Evolutionary conservation across 1,284 basidiomycete genomes (phyloP).

Genomic region (Austroboletus niveus): DNA sequence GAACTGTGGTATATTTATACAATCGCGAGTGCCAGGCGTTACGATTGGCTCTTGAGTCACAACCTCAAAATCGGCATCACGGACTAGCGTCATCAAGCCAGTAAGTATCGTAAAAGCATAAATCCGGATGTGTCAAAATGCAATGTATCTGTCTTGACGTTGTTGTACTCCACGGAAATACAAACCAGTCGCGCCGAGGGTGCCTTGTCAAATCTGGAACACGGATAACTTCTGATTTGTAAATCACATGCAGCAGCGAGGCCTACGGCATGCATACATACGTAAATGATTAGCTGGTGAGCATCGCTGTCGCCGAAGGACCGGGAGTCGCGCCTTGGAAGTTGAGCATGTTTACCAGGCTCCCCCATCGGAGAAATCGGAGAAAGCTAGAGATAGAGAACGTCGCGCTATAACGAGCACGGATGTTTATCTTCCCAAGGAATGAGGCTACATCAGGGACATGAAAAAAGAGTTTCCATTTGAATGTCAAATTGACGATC

Average conservation of each 20-base stretch:
- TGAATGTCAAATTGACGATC: constrained; percentile 28
- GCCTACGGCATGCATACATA: not conserved
- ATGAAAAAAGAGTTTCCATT: not conserved
- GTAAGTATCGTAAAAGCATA: too few relatives aligned
- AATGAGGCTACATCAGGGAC: constrained; percentile 31
- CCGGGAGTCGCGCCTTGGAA: not conserved
- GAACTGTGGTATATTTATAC: not conserved
- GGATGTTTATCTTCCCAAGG: constrained; percentile 29
- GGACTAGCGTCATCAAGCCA: not conserved
- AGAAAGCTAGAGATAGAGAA: not conserved
- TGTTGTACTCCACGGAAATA: too few relatives aligned
- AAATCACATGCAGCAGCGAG: too few relatives aligned
- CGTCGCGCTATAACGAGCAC: constrained; percentile 8
- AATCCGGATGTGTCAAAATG: too few relatives aligned
- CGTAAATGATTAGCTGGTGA: not conserved
- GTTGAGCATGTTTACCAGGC: not conserved
- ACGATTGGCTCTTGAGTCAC: not conserved
- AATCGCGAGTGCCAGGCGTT: not conserved
- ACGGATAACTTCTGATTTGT: too few relatives aligned
- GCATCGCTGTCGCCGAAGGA: too few relatives aligned
- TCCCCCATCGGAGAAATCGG: not conserved
- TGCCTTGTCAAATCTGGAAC: not conserved
- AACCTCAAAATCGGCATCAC: not conserved
- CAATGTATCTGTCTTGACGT: too few relatives aligned
- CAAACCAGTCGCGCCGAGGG: too few relatives aligned